Percentiles rank a stretch among this genome's conserved stretches.
These are phyloP conservation scores for Globisporangium uncinulatum DNA, from an alignment of 352 stramenopile species.

Conservation along the genomic window DNA sequence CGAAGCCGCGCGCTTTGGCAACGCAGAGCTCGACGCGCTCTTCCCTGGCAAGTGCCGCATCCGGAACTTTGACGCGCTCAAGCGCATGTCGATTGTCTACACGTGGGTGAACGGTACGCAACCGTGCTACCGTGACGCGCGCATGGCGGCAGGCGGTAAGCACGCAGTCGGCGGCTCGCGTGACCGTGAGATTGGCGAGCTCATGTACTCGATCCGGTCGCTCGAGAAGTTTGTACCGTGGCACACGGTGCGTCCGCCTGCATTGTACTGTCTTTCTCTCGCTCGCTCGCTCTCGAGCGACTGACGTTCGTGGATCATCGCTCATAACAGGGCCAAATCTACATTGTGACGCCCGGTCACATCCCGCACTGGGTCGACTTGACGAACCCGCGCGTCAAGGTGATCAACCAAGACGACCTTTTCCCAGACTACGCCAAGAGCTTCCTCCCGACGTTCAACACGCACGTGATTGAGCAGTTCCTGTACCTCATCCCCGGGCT, in stretches of 20 bases:
- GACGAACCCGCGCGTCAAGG: conserved; percentile 76
- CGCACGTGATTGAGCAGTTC: conserved; percentile 88
- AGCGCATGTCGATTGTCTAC: conserved; percentile 86
- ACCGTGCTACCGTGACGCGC: conserved; percentile 75
- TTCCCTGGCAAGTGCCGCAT: conserved; percentile 79
- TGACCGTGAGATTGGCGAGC: conserved; percentile 84
- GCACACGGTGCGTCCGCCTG: conserved; percentile 36
- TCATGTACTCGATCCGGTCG: conserved; percentile 86
- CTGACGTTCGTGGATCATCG: neutral
- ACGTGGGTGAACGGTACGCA: conserved; percentile 86
- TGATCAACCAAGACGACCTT: conserved; percentile 85
- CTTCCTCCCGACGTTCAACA: conserved; percentile 85
- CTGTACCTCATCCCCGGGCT: conserved; percentile 82
- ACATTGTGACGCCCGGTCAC: conserved; percentile 77
- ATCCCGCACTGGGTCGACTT: conserved; percentile 82
- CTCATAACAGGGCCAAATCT: conserved; percentile 55
- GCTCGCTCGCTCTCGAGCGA: neutral
- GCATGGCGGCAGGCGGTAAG: conserved; percentile 61
- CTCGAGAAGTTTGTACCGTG: conserved; percentile 80
- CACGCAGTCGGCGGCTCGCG: conserved; percentile 70
- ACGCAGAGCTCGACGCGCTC: conserved; percentile 41
- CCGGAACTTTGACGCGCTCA: conserved; percentile 81
- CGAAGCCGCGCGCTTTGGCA: conserved; percentile 33
- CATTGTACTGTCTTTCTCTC: neutral
- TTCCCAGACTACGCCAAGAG: conserved; percentile 77